Base-by-base conservation (phyloP, 1,284 basidiomycete species). In the Sphagnurus paluster region DNA sequence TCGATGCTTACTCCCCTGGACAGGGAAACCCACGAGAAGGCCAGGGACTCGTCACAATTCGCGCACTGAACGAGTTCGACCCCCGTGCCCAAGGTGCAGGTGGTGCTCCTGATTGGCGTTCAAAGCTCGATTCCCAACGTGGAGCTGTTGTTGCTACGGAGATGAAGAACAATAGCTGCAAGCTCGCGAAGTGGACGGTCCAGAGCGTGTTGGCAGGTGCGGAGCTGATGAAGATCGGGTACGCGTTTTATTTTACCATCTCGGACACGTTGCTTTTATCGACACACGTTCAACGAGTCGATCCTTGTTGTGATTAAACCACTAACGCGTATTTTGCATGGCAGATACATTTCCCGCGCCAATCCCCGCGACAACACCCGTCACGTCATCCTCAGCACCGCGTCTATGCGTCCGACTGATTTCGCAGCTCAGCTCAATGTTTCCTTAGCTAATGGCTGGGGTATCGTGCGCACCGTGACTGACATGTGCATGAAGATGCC, bases 161-260 rank as follows among this genome's bases (percentile, higher is more conserved):
- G 76, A 98, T 99, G 97, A 99, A 99, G 79, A 99, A 99, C 75
- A 99, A 99, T 74, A 93, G 89, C 62, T 95, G 88, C 75, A 99
- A 99, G 72, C 81, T 99, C 41, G 95, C 96, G 14, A 90, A 96
- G 63, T 99, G 96, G 91, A 88, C 97, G 0, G 90, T 98, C 24
- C 95, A 98, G 75, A 92, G 90, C 64, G 80, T 98, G 44, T 76
- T 99, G 33, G 94, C 97, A 39, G 97, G 97, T 42, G 96, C 95
- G 14, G 97, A 99, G 54, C 76, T 87, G 58, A 90, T 99, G 87
- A 99, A 99, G 76, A 91, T 99, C 65, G 97, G 97, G 87, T 94
- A 63, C 46, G 87, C 62, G 37, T 23, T n/a, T 41, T 35, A 46
- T 40, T 37, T 36, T 40, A 34, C 16, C 10, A 50, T 35, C 21